A percentile compares a stretch with the other conserved stretches of the same genome.
Evolutionary conservation across 495 filamentous ascomycete species (phyloP).

Genomic region (Aspergillus kassunensis): DNA sequence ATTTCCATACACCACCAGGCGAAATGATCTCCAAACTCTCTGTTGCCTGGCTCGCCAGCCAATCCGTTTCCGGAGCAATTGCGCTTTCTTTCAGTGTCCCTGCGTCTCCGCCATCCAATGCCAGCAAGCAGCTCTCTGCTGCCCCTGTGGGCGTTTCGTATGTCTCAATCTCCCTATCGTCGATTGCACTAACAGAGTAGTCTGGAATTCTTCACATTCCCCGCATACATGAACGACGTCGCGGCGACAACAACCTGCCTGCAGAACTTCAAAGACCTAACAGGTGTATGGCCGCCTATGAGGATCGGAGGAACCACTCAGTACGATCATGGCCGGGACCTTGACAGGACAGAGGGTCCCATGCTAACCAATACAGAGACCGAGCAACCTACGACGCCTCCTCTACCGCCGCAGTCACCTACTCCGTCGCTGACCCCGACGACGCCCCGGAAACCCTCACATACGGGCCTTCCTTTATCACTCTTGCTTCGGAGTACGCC

Average conservation of each 20-base stretch:
- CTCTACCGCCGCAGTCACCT: constrained; percentile 48
- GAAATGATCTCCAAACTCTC: not conserved
- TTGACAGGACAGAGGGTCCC: not conserved
- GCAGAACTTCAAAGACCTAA: constrained; percentile 49
- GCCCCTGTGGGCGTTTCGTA: constrained; percentile 53
- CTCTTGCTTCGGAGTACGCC: constrained; percentile 45
- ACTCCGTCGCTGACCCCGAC: constrained; percentile 48
- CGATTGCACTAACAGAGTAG: constrained; percentile 16
- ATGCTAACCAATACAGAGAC: constrained; percentile 27
- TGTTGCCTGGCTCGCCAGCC: not conserved
- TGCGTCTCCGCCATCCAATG: constrained; percentile 2
- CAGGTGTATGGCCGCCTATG: constrained; percentile 53
- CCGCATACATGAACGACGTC: constrained; percentile 54
- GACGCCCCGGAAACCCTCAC: constrained; percentile 54
- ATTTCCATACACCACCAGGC: not conserved
- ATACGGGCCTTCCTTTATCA: constrained; percentile 54
- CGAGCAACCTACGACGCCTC: constrained; percentile 51
- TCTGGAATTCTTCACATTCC: constrained; percentile 59
- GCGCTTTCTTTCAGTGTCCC: constrained; percentile 9
- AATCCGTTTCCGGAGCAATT: not conserved
- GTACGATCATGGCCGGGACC: constrained; percentile 14
- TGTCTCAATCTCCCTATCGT: constrained; percentile 6
- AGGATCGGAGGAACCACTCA: constrained; percentile 60
- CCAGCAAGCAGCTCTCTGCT: constrained; percentile 6
- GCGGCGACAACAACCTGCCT: constrained; percentile 52